Base-by-base conservation (phyloP, 495 filamentous ascomycete genomes). In the Talaromyces borbonicus region DNA sequence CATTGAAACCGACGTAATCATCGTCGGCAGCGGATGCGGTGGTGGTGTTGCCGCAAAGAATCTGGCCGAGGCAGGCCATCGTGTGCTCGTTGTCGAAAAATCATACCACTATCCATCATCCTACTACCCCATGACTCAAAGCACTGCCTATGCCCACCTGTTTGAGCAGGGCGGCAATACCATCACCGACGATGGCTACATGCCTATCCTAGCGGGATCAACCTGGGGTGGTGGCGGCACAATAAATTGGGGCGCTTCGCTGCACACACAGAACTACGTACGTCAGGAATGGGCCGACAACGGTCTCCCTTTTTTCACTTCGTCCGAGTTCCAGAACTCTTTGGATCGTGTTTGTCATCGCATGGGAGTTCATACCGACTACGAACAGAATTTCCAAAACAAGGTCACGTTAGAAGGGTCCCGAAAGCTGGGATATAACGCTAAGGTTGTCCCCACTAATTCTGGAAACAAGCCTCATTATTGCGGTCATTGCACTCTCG, bases 151-250 rank as follows among this genome's bases (percentile, higher is more conserved):
- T 12, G 54, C 66, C 12, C 76, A 81, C 46, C 60, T 96, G 42
- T 92, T 78, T 47, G 81, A 85, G 41, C 72, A 68, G 24, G 71
- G 69, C 4, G 80, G 77, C 11, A 43, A 69, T 0, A 36, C 69
- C 1, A 56, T 64, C 18, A 74, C 69, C 12, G 85, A 86, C n/a
- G 85, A 92, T 55, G 69, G 71, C 9, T 71, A 68, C 11, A 62
- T 83, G 39, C 70, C 58, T 18, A 52, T 88, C 1, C 53, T 85
- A n/a, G 76, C 85, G 0, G 89, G 84, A 2, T 74, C 76, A 15
- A 80, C 75, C 18, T 96, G 83, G 77, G 90, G 90, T 29, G 90
- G 90, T 39, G 90, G 90, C 27, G 87, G 88, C 0, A 85, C 84
- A 1, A 60, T 95, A 47, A 94, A 95, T 55, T 95, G 88, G 89